These are phyloP conservation scores for Xylaria telfairii DNA, from an alignment of 495 filamentous ascomycete species.

Conservation along the genomic window DNA sequence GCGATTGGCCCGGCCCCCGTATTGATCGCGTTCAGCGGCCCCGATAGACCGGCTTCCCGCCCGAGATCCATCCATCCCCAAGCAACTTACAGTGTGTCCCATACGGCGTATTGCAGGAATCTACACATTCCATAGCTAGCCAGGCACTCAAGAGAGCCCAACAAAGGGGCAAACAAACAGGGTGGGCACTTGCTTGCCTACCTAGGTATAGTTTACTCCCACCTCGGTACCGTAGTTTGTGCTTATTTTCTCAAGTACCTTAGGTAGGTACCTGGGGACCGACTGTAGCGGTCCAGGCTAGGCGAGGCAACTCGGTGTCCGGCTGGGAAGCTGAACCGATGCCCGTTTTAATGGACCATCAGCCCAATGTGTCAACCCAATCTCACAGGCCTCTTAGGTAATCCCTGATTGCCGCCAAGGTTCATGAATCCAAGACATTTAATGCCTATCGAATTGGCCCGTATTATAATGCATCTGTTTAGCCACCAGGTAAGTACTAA, in stretches of 20 bases:
- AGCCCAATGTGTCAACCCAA: constrained; percentile 5
- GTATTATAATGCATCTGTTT: not conserved
- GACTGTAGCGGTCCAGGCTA: too few relatives aligned
- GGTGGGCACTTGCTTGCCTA: not conserved
- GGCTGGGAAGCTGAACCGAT: constrained; percentile 3
- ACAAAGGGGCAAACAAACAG: not conserved
- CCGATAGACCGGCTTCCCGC: constrained; percentile 8
- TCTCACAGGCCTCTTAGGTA: not conserved
- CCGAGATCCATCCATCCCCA: not conserved
- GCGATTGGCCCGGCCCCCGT: not conserved
- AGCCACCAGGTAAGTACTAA: too few relatives aligned
- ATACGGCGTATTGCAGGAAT: constrained; percentile 9
- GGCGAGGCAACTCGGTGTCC: constrained; percentile 10
- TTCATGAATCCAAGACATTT: not conserved
- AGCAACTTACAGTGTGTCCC: not conserved
- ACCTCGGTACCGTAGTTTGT: too few relatives aligned
- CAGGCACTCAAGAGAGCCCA: too few relatives aligned
- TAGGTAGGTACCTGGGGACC: too few relatives aligned
- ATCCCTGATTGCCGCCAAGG: constrained; percentile 1
- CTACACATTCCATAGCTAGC: too few relatives aligned
- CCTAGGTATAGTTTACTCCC: too few relatives aligned
- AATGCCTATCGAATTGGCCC: not conserved
- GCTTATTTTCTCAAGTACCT: too few relatives aligned
- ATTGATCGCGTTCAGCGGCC: too few relatives aligned
- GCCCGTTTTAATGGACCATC: not conserved